Conservation (phyloP, 176 grass and related monocot species). For the Echinochloa phyllopogon region DNA sequence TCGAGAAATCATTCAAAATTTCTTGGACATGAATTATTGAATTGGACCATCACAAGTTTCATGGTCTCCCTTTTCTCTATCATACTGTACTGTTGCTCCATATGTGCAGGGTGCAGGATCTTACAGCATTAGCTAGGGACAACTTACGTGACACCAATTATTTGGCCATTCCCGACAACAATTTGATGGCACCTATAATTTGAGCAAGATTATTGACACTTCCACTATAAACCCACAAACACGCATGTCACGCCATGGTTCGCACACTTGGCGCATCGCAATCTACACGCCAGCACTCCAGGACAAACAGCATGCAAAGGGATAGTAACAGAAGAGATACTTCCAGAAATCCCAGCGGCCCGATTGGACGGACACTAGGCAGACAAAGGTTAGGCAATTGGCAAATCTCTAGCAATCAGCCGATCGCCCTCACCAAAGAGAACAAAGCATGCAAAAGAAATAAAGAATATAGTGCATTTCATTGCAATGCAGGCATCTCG, state of each 20-base stretch:
- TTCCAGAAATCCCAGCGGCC: not conserved
- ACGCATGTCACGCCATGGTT: not conserved
- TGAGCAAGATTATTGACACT: slow-evolving; percentile 6
- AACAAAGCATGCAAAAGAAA: slow-evolving; percentile 1
- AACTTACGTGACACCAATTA: not conserved
- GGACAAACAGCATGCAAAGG: not conserved
- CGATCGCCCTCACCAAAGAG: not conserved
- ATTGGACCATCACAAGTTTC: not conserved
- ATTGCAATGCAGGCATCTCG: slow-evolving; percentile 2
- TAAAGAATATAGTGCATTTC: not conserved
- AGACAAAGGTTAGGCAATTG: slow-evolving; percentile 48
- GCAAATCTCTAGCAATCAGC: slow-evolving; percentile 16
- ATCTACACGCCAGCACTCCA: not conserved
- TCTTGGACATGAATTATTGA: not conserved
- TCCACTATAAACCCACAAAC: not conserved
- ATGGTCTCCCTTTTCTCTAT: not conserved
- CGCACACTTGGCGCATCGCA: not conserved
- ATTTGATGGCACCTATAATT: not conserved
- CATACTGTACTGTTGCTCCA: not conserved
- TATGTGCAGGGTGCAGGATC: not conserved
- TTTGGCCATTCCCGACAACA: not conserved
- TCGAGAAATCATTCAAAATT: not conserved
- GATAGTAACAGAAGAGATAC: slow-evolving; percentile 26
- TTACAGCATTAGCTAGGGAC: not conserved
- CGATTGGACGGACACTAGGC: slow-evolving; percentile 31